phyloP scores from a whole-genome alignment of 164 flowering plant genomes.

The Chimonanthus salicifolius region DNA sequence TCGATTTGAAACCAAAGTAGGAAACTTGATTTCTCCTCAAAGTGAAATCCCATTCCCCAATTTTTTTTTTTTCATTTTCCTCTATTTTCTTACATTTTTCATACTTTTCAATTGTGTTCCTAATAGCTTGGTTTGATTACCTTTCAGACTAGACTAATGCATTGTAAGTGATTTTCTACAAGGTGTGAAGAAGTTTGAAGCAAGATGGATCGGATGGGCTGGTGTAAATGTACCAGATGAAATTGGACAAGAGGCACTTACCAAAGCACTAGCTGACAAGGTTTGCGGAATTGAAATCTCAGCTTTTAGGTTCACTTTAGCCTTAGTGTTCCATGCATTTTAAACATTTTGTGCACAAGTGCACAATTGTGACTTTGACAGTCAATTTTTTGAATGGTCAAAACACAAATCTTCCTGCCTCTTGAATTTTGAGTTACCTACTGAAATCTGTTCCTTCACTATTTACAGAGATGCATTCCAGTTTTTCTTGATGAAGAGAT shows the following conservation, averaged over 20 bases:
- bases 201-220: slow-evolving; percentile 98
- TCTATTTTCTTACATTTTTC: no score
- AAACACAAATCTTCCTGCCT: background rate
- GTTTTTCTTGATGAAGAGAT: slow-evolving; percentile 92
- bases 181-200: slow-evolving; percentile 93
- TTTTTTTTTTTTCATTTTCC: no score
- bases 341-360: background rate
- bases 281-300: slow-evolving; percentile 23
- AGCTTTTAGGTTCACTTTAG: background rate
- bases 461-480: slow-evolving; percentile 76
- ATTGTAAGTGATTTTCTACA: slow-evolving; percentile 9
- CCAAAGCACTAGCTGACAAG: slow-evolving; percentile 87
- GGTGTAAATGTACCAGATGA: slow-evolving; percentile 97
- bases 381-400: background rate
- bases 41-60: no score
- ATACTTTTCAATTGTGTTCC: background rate
- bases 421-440: background rate
- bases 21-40: no score
- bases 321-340: background rate
- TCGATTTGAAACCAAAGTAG: no score
- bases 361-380: background rate
- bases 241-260: slow-evolving; percentile 71
- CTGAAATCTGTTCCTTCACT: slow-evolving; percentile 12
- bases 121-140: background rate
- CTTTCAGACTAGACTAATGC: no score